Evolutionary conservation across 768 basidiomycete genomes (phyloP).

Genomic region (Russula dissimulans): DNA sequence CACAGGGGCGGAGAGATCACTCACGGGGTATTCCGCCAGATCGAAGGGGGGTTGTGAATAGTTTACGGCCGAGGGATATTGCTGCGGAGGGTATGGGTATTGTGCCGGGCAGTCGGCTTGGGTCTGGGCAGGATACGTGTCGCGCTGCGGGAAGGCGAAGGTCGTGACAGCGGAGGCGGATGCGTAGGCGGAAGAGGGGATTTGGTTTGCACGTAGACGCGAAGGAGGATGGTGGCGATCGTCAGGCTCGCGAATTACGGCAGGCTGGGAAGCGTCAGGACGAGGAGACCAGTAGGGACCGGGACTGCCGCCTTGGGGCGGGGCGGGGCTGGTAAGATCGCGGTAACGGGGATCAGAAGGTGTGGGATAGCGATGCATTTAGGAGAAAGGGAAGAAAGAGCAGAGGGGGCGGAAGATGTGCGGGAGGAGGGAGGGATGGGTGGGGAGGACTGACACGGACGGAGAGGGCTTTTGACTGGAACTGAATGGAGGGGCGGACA

Average conservation of each 20-base stretch:
- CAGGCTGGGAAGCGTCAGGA: conserved; percentile 3
- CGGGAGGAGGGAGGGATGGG: no score
- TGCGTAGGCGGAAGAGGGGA: background rate
- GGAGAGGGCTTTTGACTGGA: conserved; percentile 13
- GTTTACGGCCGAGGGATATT: background rate
- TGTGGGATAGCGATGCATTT: conserved; percentile 7
- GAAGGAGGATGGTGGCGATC: background rate
- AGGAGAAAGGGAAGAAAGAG: background rate
- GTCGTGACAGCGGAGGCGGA: background rate
- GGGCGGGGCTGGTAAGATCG: background rate
- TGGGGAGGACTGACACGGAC: background rate
- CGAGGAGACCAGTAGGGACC: conserved; percentile 2
- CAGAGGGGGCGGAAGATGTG: no score
- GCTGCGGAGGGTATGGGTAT: conserved; percentile 1
- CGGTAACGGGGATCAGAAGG: conserved; percentile 3
- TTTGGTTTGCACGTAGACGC: conserved; percentile 2
- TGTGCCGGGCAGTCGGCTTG: background rate
- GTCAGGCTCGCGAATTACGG: conserved; percentile 12
- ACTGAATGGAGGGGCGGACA: conserved; percentile 13
- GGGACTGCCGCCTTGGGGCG: background rate
- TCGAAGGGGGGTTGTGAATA: conserved; percentile 10
- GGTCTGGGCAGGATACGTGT: background rate
- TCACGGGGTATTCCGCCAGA: conserved; percentile 15
- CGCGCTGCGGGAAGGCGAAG: background rate
- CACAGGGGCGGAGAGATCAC: background rate